Conservation (phyloP, 73 alveolate species). For the Tetrahymena thermophila region DNA sequence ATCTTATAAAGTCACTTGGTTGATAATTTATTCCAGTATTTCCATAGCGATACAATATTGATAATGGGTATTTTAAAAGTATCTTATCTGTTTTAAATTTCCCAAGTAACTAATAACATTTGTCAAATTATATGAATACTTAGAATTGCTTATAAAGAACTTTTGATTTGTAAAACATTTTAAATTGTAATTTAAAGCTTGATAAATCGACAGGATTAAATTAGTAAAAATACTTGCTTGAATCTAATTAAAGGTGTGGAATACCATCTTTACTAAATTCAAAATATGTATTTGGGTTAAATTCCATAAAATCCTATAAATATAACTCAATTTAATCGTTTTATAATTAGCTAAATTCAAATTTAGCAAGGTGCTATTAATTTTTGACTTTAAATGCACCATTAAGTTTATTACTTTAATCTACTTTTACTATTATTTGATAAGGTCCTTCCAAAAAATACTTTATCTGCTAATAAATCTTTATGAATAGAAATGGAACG, state of each 20-base stretch:
- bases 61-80: neutral
- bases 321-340: neutral
- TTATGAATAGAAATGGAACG: neutral
- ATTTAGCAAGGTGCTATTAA: too few relatives aligned
- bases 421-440: too few relatives aligned
- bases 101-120: neutral
- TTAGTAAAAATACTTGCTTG: too few relatives aligned
- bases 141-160: neutral
- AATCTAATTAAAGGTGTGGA: neutral
- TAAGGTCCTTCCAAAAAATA: neutral
- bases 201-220: neutral
- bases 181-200: neutral
- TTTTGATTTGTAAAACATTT: neutral
- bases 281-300: neutral
- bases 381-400: too few relatives aligned
- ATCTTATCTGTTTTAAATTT: neutral
- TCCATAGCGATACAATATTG: neutral
- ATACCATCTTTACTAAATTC: neutral
- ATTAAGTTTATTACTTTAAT: too few relatives aligned
- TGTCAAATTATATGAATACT: too few relatives aligned
- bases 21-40: neutral
- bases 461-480: neutral
- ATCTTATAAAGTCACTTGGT: neutral
- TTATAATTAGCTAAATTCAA: neutral
- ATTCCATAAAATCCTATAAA: too few relatives aligned